phyloP scores from a whole-genome alignment of 148 eudicot species.

The Camellia granthamiana region DNA sequence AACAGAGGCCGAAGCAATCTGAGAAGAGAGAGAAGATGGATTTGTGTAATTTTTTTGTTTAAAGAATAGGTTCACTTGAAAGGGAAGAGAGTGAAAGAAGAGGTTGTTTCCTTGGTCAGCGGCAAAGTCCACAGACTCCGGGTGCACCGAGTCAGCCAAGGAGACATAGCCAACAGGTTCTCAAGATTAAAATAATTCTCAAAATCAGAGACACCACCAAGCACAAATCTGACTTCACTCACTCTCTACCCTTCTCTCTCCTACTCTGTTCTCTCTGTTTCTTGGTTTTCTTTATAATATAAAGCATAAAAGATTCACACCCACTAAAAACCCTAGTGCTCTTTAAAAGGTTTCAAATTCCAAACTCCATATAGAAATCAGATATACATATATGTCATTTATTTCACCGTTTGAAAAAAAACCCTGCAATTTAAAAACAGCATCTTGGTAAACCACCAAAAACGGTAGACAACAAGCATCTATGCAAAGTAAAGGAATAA shows the following conservation, averaged over 20 bases:
- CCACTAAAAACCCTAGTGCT: conserved; percentile 22
- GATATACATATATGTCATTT: conserved; percentile 14
- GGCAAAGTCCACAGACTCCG: conserved; percentile 72
- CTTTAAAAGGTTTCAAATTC: conserved; percentile 49
- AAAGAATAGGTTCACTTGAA: conserved; percentile 36
- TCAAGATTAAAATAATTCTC: conserved; percentile 42
- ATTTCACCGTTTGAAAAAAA: conserved; percentile 28
- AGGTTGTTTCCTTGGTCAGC: conserved; percentile 59
- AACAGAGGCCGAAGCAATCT: conserved; percentile 30
- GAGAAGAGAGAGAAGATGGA: conserved; percentile 28
- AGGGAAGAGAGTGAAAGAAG: conserved; percentile 49
- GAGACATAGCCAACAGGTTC: conserved; percentile 65
- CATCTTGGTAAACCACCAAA: conserved; percentile 57
- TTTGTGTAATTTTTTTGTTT: conserved; percentile 21
- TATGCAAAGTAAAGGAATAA: conserved; percentile 28
- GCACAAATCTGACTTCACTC: conserved; percentile 44
- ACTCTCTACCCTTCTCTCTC: conserved; percentile 17
- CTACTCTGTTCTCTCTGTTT: conserved; percentile 20
- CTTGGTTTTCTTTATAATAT: conserved; percentile 27
- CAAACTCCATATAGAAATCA: conserved; percentile 31
- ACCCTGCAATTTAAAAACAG: conserved; percentile 58
- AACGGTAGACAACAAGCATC: conserved; percentile 70
- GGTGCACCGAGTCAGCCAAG: conserved; percentile 49
- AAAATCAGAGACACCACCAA: conserved; percentile 38
- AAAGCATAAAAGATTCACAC: conserved; percentile 24